A percentile compares a stretch with the other conserved stretches of the same genome.
Evolutionary conservation across 2,329 filamentous ascomycete species (phyloP).

Genomic region (Microdochium bolleyi): DNA sequence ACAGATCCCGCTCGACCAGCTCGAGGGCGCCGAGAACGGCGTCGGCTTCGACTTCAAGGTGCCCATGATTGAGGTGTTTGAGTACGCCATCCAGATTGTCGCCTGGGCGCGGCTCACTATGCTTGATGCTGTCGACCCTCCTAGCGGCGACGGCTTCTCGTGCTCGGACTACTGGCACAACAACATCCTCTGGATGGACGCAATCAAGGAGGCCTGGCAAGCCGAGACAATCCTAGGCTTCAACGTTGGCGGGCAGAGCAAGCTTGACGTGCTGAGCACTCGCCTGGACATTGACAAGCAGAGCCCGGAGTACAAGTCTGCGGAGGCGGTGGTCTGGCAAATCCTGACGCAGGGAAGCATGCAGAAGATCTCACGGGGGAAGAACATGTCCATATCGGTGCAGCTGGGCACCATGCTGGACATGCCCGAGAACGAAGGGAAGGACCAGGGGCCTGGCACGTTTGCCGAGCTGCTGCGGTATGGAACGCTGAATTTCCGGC

Average conservation of each 20-base stretch:
- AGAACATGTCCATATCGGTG: slow-evolving; percentile 13
- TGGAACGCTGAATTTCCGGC: slow-evolving; percentile 23
- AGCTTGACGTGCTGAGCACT: slow-evolving; percentile 12
- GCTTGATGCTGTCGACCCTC: slow-evolving; percentile 12
- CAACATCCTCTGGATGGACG: slow-evolving; percentile 4
- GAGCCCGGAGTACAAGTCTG: slow-evolving; percentile 11
- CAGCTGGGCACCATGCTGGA: slow-evolving; percentile 20
- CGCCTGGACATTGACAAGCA: slow-evolving; percentile 9
- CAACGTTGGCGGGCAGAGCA: slow-evolving; percentile 5
- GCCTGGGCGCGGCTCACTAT: slow-evolving; percentile 22
- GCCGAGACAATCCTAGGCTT: slow-evolving; percentile 10
- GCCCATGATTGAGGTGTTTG: slow-evolving; percentile 18
- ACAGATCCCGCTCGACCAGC: slow-evolving; percentile 13
- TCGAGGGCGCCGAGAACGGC: slow-evolving; percentile 8
- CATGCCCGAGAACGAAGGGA: slow-evolving; percentile 19
- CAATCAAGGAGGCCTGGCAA: slow-evolving; percentile 1
- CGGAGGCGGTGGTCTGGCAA: slow-evolving; percentile 16
- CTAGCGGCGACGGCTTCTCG: slow-evolving; percentile 15
- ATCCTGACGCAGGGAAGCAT: slow-evolving; percentile 20
- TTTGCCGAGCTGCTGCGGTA: slow-evolving; percentile 26
- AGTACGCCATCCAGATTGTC: slow-evolving; percentile 29
- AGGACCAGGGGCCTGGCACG: slow-evolving; percentile 19
- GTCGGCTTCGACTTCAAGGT: slow-evolving; percentile 23
- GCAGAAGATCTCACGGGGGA: slow-evolving; percentile 27
- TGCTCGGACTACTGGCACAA: slow-evolving; percentile 11